Conservation (phyloP, 225 moss, liverwort and hornwort species). For the Pleurozium schreberi region DNA sequence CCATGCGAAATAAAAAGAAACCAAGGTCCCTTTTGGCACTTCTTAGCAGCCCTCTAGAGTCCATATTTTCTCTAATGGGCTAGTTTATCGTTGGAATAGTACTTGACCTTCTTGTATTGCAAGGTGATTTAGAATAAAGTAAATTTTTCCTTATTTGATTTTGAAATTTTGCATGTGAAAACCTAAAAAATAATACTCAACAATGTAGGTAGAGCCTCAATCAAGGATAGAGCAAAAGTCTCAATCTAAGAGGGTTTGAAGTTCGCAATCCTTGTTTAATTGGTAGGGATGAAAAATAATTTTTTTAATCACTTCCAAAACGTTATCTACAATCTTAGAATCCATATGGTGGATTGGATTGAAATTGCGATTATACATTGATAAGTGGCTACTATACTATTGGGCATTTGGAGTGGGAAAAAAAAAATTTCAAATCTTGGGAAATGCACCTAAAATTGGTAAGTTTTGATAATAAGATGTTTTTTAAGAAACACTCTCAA, state of each 20-base stretch:
- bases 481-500: too few relatives aligned
- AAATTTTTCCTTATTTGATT: too few relatives aligned
- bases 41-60: too few relatives aligned
- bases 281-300: too few relatives aligned
- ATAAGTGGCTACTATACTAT: background rate
- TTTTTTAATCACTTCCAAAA: background rate
- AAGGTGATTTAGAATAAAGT: background rate
- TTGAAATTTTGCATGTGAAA: too few relatives aligned
- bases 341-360: fast-evolving
- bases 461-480: background rate
- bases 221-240: background rate
- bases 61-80: too few relatives aligned
- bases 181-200: too few relatives aligned
- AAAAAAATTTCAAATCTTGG: background rate
- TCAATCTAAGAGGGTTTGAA: background rate
- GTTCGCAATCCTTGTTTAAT: background rate
- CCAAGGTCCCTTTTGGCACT: too few relatives aligned
- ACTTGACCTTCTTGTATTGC: background rate
- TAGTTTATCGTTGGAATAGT: background rate
- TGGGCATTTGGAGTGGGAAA: background rate
- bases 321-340: background rate
- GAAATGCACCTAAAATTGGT: background rate
- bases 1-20: too few relatives aligned
- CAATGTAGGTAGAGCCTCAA: background rate
- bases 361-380: background rate